phyloP scores from a whole-genome alignment of 1,284 basidiomycete species.

The Naganishia sp. region DNA sequence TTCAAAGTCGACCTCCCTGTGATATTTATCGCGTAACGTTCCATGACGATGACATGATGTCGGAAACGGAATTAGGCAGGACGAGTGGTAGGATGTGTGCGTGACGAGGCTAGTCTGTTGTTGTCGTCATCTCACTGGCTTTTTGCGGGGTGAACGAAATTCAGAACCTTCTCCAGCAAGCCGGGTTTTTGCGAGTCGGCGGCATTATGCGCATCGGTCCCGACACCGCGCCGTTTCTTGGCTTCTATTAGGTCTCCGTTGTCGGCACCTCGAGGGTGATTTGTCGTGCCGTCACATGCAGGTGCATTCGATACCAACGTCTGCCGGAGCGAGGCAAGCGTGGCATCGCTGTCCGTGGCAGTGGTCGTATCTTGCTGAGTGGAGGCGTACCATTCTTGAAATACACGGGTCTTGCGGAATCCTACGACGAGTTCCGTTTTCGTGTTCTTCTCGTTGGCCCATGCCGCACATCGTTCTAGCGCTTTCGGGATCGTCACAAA shows the following conservation, averaged over 20 bases:
- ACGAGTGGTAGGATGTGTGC: too few relatives aligned
- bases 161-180: constrained; percentile 15
- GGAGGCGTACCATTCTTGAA: constrained; percentile 17
- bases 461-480: constrained; percentile 28
- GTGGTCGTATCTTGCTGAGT: constrained; percentile 4
- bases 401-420: constrained; percentile 25
- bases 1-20: too few relatives aligned
- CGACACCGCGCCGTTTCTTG: constrained; percentile 26
- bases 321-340: neutral
- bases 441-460: constrained; percentile 32
- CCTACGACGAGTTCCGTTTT: constrained; percentile 32
- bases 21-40: too few relatives aligned
- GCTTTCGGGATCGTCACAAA: constrained; percentile 32
- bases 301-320: neutral
- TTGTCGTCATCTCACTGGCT: neutral
- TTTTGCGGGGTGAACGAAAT: constrained; percentile 11
- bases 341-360: neutral
- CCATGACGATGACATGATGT: too few relatives aligned
- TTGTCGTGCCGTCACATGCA: neutral
- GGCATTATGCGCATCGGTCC: constrained; percentile 3
- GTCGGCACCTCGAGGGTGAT: constrained; percentile 17
- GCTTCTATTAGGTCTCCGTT: constrained; percentile 24
- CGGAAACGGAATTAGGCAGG: too few relatives aligned
- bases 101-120: neutral
- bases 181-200: constrained; percentile 16